Percentiles rank a stretch among this genome's conserved stretches.
phyloP scores from a whole-genome alignment of 192 early-diverging fungal genomes.

The Gryganskiella cystojenkinii region DNA sequence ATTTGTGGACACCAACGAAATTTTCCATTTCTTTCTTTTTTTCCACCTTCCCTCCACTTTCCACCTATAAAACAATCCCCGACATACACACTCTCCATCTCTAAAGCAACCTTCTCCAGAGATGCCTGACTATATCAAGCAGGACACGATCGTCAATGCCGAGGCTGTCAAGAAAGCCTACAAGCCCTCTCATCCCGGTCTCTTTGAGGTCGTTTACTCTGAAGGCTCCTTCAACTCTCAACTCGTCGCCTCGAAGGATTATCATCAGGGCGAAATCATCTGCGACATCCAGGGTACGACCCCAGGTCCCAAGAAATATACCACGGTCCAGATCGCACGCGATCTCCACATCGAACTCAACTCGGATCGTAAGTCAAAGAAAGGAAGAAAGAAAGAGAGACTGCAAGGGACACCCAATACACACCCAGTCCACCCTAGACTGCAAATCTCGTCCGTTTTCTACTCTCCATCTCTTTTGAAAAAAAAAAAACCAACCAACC shows the following conservation, averaged over 20 bases:
- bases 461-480: not conserved
- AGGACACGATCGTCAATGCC: conserved; percentile 29
- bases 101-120: no score
- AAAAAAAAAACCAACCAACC: not conserved
- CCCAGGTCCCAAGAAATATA: conserved; percentile 59
- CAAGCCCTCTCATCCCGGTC: conserved; percentile 46
- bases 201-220: conserved; percentile 49
- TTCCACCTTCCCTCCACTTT: not conserved
- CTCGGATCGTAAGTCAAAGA: conserved; percentile 52
- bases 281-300: conserved; percentile 55
- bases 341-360: conserved; percentile 62
- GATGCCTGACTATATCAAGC: conserved; percentile 21
- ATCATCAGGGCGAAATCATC: conserved; percentile 48
- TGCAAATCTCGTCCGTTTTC: not conserved
- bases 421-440: no score
- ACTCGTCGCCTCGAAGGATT: conserved; percentile 51
- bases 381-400: not conserved
- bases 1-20: no score
- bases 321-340: conserved; percentile 58
- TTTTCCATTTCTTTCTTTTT: not conserved
- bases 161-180: conserved; percentile 22
- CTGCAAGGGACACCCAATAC: not conserved
- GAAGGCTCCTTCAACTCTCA: conserved; percentile 55
- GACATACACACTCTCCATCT: not conserved
- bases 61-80: not conserved